A percentile compares a stretch with the other conserved stretches of the same genome.
phyloP scores from a whole-genome alignment of 495 filamentous ascomycete genomes.

The Podospora comata region DNA sequence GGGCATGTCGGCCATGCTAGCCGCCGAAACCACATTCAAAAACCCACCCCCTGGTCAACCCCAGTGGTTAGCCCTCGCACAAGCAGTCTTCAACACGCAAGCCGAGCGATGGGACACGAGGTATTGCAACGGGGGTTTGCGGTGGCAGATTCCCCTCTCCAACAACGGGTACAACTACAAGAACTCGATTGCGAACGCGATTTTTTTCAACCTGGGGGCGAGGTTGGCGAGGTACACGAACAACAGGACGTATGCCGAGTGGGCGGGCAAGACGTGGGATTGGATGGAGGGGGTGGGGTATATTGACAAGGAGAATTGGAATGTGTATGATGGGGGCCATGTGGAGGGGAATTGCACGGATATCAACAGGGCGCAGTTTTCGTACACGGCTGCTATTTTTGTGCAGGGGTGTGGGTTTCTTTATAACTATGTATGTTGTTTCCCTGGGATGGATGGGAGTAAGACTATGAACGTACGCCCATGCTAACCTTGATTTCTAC shows the following conservation, averaged over 20 bases:
- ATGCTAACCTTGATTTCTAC: conserved; percentile 13
- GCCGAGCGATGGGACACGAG: conserved; percentile 55
- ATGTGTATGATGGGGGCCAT: conserved; percentile 64
- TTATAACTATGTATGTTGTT: conserved; percentile 61
- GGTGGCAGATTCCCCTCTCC: conserved; percentile 72
- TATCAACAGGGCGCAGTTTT: conserved; percentile 57
- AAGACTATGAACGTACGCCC: conserved; percentile 3
- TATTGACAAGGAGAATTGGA: conserved; percentile 49
- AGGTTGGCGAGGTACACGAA: conserved; percentile 69
- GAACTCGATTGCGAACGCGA: conserved; percentile 68
- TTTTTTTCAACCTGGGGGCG: conserved; percentile 76
- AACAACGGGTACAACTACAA: conserved; percentile 78
- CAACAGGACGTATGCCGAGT: conserved; percentile 72
- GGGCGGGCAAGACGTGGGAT: conserved; percentile 68
- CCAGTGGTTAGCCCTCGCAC: conserved; percentile 65
- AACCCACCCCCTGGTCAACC: conserved; percentile 49
- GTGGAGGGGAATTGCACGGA: conserved; percentile 50
- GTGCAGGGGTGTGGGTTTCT: conserved; percentile 64
- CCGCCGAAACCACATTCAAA: conserved; percentile 63
- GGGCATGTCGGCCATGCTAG: conserved; percentile 64
- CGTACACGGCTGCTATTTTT: conserved; percentile 63
- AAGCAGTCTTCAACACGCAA: conserved; percentile 67
- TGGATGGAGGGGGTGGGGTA: conserved; percentile 66
- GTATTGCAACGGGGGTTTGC: conserved; percentile 63
- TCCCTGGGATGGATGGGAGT: not conserved